Evolutionary conservation across 2,329 filamentous ascomycete species (phyloP), one percentile per base, ranked within the genome.

Genomic region (Curvularia eragrostidis): DNA sequence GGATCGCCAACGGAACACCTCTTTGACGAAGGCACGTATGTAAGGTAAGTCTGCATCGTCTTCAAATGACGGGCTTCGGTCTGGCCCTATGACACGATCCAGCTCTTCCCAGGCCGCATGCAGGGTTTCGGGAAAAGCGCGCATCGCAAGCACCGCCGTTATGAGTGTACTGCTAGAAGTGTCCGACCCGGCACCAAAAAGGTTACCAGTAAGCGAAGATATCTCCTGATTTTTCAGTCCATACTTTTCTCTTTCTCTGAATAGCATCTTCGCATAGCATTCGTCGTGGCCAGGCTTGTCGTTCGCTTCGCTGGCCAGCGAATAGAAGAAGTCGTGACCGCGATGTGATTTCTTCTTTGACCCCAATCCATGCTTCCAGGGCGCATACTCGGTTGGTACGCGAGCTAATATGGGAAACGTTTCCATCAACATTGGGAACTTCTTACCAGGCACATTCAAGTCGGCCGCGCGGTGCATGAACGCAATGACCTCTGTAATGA

Each of bases 401-500:
- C 47, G 51, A 1, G 84, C 84, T n/a, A 86, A 80, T 2, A 84
- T 71, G 42, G 80, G 81, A 68, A 85, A 85, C 0, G 83, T 85
- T 68, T 85, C 84, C 73, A 85, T 79, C 26, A 87, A 70, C 81
- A 85, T 85, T 3, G 85, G 84, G 58, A 87, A 86, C 0, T 73
- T 80, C 67, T 84, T 84, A 18, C 77, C 86, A 1, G 74, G 75
- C 1, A 78, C 76, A 24, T 78, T 77, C 4, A 87, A 73, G 54
- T 85, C 83, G 2, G 84, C 84, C 0, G 84, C 84, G 52, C 84
- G 78, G 56, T 87, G 82, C 80, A 87, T 83, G 30, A 84, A 75
- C 0, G 83, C 81, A 56, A 87, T 83, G n/a, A 84, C 85, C 66
- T 87, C 84, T 3, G 84, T 84, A 58, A 86, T 83, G 65, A 85